Evolutionary conservation across 2,329 filamentous ascomycete species (phyloP), one percentile per base, ranked within the genome.

Genomic region (Laburnicola sp.): DNA sequence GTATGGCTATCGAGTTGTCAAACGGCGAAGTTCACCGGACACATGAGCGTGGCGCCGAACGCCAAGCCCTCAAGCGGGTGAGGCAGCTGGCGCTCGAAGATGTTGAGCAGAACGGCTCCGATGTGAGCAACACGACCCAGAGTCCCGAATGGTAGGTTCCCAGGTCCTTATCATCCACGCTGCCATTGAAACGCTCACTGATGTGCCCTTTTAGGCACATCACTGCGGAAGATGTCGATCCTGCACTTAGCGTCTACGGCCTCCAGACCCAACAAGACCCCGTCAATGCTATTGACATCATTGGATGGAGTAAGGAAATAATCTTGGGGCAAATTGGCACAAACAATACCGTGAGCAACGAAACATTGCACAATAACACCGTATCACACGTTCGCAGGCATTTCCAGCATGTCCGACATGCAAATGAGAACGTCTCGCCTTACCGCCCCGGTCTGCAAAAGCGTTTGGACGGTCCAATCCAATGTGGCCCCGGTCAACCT

Each of bases 401-500:
- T 10, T 21, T n/a, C 3, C 32, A 10, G 32, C 11, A 35, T 10
- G 21, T 35, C 3, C 32, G 11, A 21, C 11, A n/a, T 1, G 3
- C 32, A 10, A 3, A 8, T 35, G 21, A 10, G 11, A 21, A 35
- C 21, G 32, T n/a, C 32, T 21, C 32, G 21, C 4, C 11, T 35
- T 16, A 16, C 16, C 16, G 16, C 16, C 16, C 16, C 16, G 16
- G 16, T 16, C 16, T 16, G 16, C 36, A 39, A 9, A 39, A 39
- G 23, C 36, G 36, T 21, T 45, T 54, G 22, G 51, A 57, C 44
- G 54, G 54, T 16, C 48, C 51, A 11, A 44, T 58, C 25, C 50
- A 58, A 41, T 55, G 55, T 44, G 55, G 54, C 21, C 54, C 51
- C 6, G 48, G 48, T 5, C 30, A 46, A 25, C 51, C 51, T 28